Evolutionary conservation across 2,329 filamentous ascomycete genomes (phyloP).

Genomic region (Eurotiales sp.): DNA sequence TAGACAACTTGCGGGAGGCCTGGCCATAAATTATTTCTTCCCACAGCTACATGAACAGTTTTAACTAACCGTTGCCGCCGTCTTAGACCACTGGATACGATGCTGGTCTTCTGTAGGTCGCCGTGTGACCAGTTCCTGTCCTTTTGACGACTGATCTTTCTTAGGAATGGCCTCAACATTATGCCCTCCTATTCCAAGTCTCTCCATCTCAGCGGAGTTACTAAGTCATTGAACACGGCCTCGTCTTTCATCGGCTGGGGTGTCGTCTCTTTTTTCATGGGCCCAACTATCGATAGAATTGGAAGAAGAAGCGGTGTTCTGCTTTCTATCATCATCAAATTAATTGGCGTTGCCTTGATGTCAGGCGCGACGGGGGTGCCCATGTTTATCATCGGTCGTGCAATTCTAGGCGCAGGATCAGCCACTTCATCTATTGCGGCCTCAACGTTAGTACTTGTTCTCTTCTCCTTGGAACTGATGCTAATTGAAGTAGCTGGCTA

Average conservation of each 20-base stretch:
- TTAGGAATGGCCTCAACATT: constrained; percentile 17
- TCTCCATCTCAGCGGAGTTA: constrained; percentile 16
- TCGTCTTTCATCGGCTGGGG: constrained; percentile 28
- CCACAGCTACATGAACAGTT: too few species aligned
- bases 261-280: constrained; percentile 40
- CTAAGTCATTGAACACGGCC: constrained; percentile 15
- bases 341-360: not conserved
- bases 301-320: constrained; percentile 29
- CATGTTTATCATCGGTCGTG: constrained; percentile 49
- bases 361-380: constrained; percentile 32
- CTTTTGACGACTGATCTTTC: not conserved
- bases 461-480: constrained; percentile 22
- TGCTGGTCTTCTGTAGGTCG: constrained; percentile 2
- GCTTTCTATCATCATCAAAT: not conserved
- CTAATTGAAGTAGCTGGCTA: not conserved
- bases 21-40: not conserved
- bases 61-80: not conserved
- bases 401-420: constrained; percentile 48
- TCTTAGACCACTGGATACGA: constrained; percentile 11
- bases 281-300: constrained; percentile 44
- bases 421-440: constrained; percentile 43
- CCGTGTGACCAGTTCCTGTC: not conserved
- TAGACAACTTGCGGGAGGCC: too few species aligned
- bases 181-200: constrained; percentile 17
- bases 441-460: constrained; percentile 44